phyloP scores from a whole-genome alignment of 2,329 filamentous ascomycete genomes.

The Fusarium liriodendri region DNA sequence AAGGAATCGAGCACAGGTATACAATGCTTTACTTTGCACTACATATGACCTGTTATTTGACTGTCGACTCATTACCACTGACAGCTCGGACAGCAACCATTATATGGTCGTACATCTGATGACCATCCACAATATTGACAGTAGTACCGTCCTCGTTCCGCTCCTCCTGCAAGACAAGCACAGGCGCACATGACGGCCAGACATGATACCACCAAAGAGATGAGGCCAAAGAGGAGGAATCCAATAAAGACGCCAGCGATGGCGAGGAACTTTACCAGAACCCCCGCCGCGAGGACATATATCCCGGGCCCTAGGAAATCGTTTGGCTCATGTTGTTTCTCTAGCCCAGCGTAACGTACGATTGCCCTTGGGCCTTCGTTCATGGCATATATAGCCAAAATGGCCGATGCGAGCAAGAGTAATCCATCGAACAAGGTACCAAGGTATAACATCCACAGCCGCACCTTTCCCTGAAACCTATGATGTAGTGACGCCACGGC shows the following conservation, averaged over 20 bases:
- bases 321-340: background rate
- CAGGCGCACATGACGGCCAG: constrained; percentile 22
- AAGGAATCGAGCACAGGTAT: constrained; percentile 13
- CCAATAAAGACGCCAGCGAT: constrained; percentile 27
- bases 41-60: background rate
- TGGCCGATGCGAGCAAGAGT: constrained; percentile 8
- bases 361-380: constrained; percentile 19
- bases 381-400: constrained; percentile 26
- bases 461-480: background rate
- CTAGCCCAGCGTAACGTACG: background rate
- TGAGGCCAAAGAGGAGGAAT: constrained; percentile 20
- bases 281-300: constrained; percentile 27
- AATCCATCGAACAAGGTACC: constrained; percentile 23
- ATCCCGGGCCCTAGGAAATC: constrained; percentile 21
- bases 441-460: constrained; percentile 23
- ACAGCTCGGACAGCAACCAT: background rate
- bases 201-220: constrained; percentile 20
- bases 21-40: background rate
- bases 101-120: background rate
- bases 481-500: constrained; percentile 9
- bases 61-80: background rate
- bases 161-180: constrained; percentile 21
- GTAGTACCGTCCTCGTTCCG: background rate
- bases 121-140: constrained; percentile 12
- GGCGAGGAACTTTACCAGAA: constrained; percentile 30